Percentiles rank a stretch among this genome's conserved stretches.
These are phyloP conservation scores for Fusarium irregulare DNA, from an alignment of 2,329 filamentous ascomycete genomes.

Conservation along the genomic window DNA sequence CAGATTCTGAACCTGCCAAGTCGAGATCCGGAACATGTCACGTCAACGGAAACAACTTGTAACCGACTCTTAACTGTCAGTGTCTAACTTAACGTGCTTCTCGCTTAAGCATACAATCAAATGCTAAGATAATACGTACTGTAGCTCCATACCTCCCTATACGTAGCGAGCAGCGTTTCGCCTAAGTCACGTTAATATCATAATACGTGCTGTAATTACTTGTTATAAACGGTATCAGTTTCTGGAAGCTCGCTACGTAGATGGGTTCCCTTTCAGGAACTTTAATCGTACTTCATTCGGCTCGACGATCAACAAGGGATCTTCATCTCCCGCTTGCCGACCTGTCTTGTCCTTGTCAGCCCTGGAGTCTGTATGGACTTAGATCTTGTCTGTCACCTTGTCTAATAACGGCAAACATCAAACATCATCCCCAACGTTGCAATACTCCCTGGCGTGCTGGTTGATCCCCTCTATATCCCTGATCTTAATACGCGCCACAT, in stretches of 20 bases:
- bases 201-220: neutral
- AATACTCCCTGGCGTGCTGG: constrained; percentile 28
- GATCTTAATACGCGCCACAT: constrained; percentile 27
- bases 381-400: constrained; percentile 24
- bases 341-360: constrained; percentile 18
- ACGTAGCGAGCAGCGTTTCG: constrained; percentile 7
- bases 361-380: neutral
- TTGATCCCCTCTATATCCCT: constrained; percentile 32
- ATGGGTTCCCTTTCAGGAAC: constrained; percentile 27
- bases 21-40: constrained; percentile 21
- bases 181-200: constrained; percentile 14
- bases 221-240: constrained; percentile 1
- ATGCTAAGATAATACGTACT: neutral
- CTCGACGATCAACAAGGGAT: constrained; percentile 32
- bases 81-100: constrained; percentile 9
- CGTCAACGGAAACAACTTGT: constrained; percentile 28
- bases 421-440: constrained; percentile 32
- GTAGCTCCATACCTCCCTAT: neutral
- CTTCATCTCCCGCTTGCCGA: constrained; percentile 22
- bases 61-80: constrained; percentile 5
- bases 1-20: constrained; percentile 14
- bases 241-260: constrained; percentile 17
- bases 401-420: constrained; percentile 25
- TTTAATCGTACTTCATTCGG: constrained; percentile 5
- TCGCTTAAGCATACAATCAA: constrained; percentile 17